Evolutionary conservation across 2,329 filamentous ascomycete genomes (phyloP), one percentile per base, ranked within the genome.

Genomic region (Trichoderma atrobrunneum): DNA sequence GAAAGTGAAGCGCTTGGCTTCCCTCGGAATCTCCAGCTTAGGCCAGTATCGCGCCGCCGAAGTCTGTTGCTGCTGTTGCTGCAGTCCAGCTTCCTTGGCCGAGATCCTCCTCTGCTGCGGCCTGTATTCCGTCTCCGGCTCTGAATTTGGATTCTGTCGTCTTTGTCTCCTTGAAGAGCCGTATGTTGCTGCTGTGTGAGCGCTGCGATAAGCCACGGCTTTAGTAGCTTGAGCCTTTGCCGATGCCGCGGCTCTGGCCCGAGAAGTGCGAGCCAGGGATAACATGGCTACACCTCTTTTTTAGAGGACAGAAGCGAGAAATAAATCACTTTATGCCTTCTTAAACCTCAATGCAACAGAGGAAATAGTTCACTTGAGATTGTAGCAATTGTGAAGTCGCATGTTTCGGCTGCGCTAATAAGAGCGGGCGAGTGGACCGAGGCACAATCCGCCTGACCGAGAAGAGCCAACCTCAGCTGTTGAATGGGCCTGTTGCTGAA

Each of bases 1-100:
- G 68, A 72, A 73, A 14, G 68, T 56, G 59, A 76, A 61, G 26
- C 70, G 73, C 18, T 70, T 57, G 7, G 75, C 74, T 32, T 64
- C 62, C 26, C 61, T 21, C 48, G 75, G 75, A 18, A 74, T 73
- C 61, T 70, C 66, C 57, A 73, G 14, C 68, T 70, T 73, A 10
- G 74, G 72, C 74, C 73, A 75, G 64, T 34, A 61, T 12, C 72
- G 70, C 43, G 57, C 11, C n/a, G 71, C 48, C 32, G 72, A 70
- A 16, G 69, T 63, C 14, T 62, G 26, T n/a, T 70, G 67, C 21
- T 61, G 57, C 57, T 32, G 43, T 4, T 12, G 66, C 56, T 2
- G 60, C 11, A 11, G 10, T 11, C 32, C 16, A 11, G 71, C 26
- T 8, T 64, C 32, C 11, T 32, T 60, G 54, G 51, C 63, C 24